Base-by-base conservation (phyloP, 257 asterid genomes). In the Nicotiana benthamiana region DNA sequence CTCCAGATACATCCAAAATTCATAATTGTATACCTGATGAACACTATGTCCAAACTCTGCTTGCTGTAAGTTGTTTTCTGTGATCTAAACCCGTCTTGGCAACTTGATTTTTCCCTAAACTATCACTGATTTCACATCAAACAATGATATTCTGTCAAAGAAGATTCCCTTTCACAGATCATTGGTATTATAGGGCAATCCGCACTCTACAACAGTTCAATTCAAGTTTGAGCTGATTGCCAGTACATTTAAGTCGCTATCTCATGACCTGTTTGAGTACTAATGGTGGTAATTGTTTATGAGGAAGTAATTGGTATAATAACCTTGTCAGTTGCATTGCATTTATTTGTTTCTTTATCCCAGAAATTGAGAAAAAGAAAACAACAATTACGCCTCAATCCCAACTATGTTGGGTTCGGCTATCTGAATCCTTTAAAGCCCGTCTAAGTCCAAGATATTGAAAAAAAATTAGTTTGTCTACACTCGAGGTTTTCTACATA, bases 11-110 rank as follows among this genome's bases (percentile, higher is more conserved):
- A 75, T 92, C 93, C 17, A 90, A 89, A 84, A 97, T 93, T 87
- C 99, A 96, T 85, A 94, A 96, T 83, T 96, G 99, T 79, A 90
- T 96, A 90, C 98, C 99, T 26, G 99, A 96, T 86, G 99, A 96
- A 90, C 99, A 96, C 82, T 96, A 96, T 84, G 97, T 96, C 83
- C 98, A 88, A 83, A 96, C 99, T 79, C 88, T 96, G 87, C 93
- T 96, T 74, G 87, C 97, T 48, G 99, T 94, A 89, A 86, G 98
- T 85, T 83, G 28, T 68, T 77, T 59, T 15, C 7, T 48, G 60
- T 48, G 40, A 46, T 46, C 78, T 46, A 46, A 67, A 48, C 34
- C 8, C 1, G 40, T 72, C 36, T 46, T 48, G 24, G 20, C 59
- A 48, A 46, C 61, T 46, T 26, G 15, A 24, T 46, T 46, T 10